Evolutionary conservation across 1,284 basidiomycete genomes (phyloP).

Genomic region (Rhodotorula sp.): DNA sequence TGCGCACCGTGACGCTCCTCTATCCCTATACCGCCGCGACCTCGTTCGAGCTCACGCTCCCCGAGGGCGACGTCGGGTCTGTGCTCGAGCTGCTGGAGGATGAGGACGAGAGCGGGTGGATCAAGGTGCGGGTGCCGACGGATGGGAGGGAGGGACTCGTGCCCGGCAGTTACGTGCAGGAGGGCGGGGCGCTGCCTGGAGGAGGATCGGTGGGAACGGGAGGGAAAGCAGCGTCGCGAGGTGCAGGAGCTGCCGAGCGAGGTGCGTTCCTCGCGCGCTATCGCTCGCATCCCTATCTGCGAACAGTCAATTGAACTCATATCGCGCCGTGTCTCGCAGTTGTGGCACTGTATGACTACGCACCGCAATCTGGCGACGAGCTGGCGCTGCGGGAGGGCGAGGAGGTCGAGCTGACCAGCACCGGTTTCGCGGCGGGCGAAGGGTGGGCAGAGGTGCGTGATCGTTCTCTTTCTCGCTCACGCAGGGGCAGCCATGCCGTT

Average conservation of each 20-base stretch:
- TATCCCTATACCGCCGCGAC: conserved; percentile 60
- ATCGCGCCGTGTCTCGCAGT: conserved; percentile 54
- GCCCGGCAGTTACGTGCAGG: conserved; percentile 71
- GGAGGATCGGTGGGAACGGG: conserved; percentile 33
- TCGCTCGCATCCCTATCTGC: too few species aligned
- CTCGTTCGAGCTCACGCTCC: not conserved
- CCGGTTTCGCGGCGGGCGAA: conserved; percentile 28
- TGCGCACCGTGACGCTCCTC: conserved; percentile 58
- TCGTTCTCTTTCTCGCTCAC: not conserved
- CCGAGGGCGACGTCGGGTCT: conserved; percentile 58
- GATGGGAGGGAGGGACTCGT: conserved; percentile 67
- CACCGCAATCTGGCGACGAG: conserved; percentile 68
- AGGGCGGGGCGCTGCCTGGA: conserved; percentile 32
- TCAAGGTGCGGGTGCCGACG: conserved; percentile 64
- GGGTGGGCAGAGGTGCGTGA: conserved; percentile 40
- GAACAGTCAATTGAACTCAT: too few species aligned
- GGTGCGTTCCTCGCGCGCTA: conserved; percentile 52
- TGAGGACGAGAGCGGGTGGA: conserved; percentile 81
- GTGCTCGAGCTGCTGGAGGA: conserved; percentile 65
- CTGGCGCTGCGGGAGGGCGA: conserved; percentile 65
- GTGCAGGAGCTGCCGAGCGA: conserved; percentile 49
- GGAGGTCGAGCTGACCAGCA: conserved; percentile 60
- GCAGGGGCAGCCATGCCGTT: too few species aligned
- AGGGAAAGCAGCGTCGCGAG: conserved; percentile 29
- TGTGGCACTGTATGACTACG: conserved; percentile 68